Base-by-base conservation (phyloP, 768 basidiomycete species). In the Mycena metata region DNA sequence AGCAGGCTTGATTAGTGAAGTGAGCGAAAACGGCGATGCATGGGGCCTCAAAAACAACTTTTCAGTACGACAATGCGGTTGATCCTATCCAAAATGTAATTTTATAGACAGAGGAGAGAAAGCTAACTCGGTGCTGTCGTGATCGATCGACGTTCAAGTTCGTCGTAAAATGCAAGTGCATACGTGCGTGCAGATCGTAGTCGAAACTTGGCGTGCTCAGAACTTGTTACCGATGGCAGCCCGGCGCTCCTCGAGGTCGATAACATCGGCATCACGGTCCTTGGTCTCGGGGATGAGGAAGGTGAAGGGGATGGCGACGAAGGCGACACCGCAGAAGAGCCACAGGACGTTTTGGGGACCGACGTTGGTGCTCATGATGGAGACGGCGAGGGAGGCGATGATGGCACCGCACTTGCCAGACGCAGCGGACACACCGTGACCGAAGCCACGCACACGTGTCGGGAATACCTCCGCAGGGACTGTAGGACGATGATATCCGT, bases 381-480 rank as follows among this genome's bases (percentile, higher is more conserved):
- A 68, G 30, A 68, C 67, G 2, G 67, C 67, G 49, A 68, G 67
- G 12, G 67, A 68, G n/a, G 90, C 82, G 39, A 90, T 70, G 76
- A 91, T 83, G n/a, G 90, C 90, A 35, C 90, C 90, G 57, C 86
- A 73, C 77, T 91, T 91, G 39, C 90, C 90, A 56, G 78, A 79
- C 16, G 90, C 90, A 3, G 90, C 90, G 2, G 85, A 86, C 68
- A 91, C 85, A 72, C 90, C 90, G 72, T 90, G 87, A 23, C 84
- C 86, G 15, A 88, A 89, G 26, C 88, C 88, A 69, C 90, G 85
- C 76, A 90, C 90, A 39, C 90, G 88, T 5, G 90, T 91, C 3
- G 90, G 90, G 84, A 89, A 91, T 36, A 79, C 83, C 74, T 91
- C 90, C 55, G 87, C 88, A 24, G 90, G 90, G 11, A 90, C 66